Evolutionary conservation across 1,139 yeast species (phyloP).

Genomic region (Sugiyamaella grinbergsii): DNA sequence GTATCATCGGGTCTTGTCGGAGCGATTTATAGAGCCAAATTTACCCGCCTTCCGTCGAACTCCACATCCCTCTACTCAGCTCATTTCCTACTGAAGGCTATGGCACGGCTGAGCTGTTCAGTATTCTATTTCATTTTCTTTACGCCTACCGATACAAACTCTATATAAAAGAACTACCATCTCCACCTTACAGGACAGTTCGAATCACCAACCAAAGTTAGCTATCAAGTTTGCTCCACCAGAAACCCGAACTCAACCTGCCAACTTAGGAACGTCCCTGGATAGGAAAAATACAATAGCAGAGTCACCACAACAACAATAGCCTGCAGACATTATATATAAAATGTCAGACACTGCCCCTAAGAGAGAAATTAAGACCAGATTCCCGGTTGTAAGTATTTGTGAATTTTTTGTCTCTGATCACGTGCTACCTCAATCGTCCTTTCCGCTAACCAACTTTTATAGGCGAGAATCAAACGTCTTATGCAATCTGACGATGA

Average conservation of each 20-base stretch:
- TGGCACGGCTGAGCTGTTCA: not conserved
- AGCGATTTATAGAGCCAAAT: too few species aligned
- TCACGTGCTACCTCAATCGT: not conserved
- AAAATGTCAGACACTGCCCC: constrained; percentile 13
- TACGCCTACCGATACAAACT: not conserved
- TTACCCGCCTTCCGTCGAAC: too few species aligned
- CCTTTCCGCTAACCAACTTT: constrained; percentile 1
- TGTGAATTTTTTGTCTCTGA: not conserved
- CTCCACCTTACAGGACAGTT: too few species aligned
- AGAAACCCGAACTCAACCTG: too few species aligned
- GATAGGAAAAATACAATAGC: not conserved
- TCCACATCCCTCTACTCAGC: too few species aligned
- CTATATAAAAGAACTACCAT: not conserved
- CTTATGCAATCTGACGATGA: constrained; percentile 98
- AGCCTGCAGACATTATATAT: not conserved
- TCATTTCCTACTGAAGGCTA: too few species aligned
- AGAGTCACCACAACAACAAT: not conserved
- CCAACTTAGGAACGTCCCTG: too few species aligned
- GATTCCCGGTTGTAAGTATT: constrained; percentile 71
- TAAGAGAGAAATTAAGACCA: constrained; percentile 67
- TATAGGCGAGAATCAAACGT: constrained; percentile 81
- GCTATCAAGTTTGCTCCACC: too few species aligned
- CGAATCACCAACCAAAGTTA: not conserved
- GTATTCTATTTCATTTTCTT: too few species aligned
- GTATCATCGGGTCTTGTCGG: too few species aligned